Evolutionary conservation across 129 eudicot genomes (phyloP), one percentile per base, ranked within the genome.

Genomic region (Artemisia argyi): DNA sequence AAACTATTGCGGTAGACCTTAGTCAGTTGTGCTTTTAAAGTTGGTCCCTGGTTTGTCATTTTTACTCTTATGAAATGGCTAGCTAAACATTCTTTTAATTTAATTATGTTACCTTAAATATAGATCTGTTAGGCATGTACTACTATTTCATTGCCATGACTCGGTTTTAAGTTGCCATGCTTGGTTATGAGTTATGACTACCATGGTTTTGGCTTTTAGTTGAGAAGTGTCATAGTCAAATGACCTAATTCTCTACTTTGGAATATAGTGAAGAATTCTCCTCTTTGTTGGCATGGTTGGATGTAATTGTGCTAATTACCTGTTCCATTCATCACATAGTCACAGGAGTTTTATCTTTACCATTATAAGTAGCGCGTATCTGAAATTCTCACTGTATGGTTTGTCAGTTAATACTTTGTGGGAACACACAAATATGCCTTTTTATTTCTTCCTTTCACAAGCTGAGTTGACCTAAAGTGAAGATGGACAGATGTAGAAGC

Each of bases 161-260:
- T 35, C 1, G 8, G 11, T 55, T 8, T 24, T 5, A 24, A 22
- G 26, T 22, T 59, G 32, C 42, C 16, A 18, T 11, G 35, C 65
- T 70, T 55, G 64, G 32, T n/a, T n/a, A n/a, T n/a, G n/a, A n/a
- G n/a, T 32, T 30, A 55, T 70, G 52, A 6, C 44, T 69, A 19
- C 65, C 52, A 57, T 47, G 12, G 32, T 48, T 58, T 46, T 46
- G 28, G 58, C 7, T 61, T 70, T 72, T 59, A 72, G 51, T 46
- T 26, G 69, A 57, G 60, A 60, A 5, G 4, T 48, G 60, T 72
- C 61, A n/a, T 24, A n/a, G 4, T 72, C 76, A 60, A 26, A 15
- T 61, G 17, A 72, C 76, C 76, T 26, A 72, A 72, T 61, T 72
- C 49, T 60, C 30, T 72, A 28, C 19, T 48, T 72, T 60, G 68